Conservation (phyloP, 73 alveolate genomes). For the Tetrahymena malaccensis region DNA sequence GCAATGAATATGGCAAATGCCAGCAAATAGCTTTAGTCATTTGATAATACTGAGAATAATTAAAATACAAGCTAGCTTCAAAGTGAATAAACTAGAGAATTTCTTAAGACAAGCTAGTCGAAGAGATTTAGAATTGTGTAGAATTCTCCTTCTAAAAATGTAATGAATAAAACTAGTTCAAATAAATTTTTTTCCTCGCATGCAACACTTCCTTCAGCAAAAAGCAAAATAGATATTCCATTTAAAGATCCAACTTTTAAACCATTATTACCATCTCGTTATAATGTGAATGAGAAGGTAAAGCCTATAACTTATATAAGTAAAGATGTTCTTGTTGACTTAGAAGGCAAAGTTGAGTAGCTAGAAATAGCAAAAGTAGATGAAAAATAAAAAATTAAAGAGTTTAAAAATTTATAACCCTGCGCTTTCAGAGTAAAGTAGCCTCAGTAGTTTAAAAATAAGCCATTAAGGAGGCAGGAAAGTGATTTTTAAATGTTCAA, state of each 20-base stretch:
- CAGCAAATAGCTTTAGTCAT: background rate
- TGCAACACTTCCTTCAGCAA: background rate
- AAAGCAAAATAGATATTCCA: background rate
- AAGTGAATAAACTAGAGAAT: background rate
- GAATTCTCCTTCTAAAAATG: background rate
- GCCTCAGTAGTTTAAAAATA: conserved; percentile 39
- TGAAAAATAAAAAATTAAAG: background rate
- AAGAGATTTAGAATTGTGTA: background rate
- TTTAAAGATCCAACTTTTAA: background rate
- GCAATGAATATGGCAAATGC: background rate
- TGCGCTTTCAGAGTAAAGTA: background rate
- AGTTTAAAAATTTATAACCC: background rate
- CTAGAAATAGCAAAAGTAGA: background rate
- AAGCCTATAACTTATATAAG: background rate
- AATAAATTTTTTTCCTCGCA: background rate
- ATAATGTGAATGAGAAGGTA: background rate
- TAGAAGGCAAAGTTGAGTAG: conserved; percentile 16
- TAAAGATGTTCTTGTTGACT: conserved; percentile 18
- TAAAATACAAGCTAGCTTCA: background rate
- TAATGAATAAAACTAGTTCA: background rate
- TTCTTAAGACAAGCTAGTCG: background rate
- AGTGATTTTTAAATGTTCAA: conserved; percentile 34
- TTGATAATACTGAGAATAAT: background rate
- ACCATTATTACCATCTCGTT: background rate
- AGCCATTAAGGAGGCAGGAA: conserved; percentile 36